phyloP scores from a whole-genome alignment of 176 grass and related monocot species.

The Carex scoparia region DNA sequence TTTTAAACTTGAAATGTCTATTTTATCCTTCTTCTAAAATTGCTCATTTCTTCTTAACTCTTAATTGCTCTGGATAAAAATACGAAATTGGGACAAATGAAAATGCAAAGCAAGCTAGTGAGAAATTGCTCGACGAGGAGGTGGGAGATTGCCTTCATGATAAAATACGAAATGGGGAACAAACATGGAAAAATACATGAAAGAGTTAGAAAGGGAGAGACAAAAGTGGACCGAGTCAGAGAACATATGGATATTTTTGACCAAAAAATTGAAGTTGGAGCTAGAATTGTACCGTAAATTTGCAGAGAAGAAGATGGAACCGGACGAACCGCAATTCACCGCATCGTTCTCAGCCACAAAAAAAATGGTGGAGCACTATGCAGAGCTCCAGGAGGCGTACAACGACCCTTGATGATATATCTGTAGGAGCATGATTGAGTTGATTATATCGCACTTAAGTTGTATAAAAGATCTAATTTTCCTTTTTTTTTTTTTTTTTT shows the following conservation, averaged over 20 bases:
- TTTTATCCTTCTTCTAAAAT: no score
- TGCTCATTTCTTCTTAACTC: no score
- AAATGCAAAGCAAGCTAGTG: slow-evolving; percentile 1
- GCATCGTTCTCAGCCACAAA: slow-evolving; percentile 64
- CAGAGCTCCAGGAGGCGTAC: slow-evolving; percentile 80
- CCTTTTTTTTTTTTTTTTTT: no score
- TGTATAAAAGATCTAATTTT: no score
- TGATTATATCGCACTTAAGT: no score
- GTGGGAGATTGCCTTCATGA: no score
- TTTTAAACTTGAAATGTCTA: no score
- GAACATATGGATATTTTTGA: slow-evolving; percentile 90
- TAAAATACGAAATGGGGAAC: no score
- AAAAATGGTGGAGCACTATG: slow-evolving; percentile 88
- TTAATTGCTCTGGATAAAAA: no score
- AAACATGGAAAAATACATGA: neutral
- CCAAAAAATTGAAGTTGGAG: slow-evolving; percentile 73
- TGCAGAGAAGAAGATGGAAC: slow-evolving; percentile 78
- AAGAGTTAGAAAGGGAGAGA: slow-evolving; percentile 54
- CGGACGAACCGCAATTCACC: slow-evolving; percentile 64
- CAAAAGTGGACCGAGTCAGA: slow-evolving; percentile 88
- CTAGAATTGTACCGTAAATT: slow-evolving; percentile 67
- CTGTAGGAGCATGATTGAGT: no score
- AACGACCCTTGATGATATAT: slow-evolving; percentile 24
- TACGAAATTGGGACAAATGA: neutral
- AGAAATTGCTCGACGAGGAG: neutral